Evolutionary conservation across 106 monocot genomes (phyloP).

Genomic region (Narthecium ossifragum): DNA sequence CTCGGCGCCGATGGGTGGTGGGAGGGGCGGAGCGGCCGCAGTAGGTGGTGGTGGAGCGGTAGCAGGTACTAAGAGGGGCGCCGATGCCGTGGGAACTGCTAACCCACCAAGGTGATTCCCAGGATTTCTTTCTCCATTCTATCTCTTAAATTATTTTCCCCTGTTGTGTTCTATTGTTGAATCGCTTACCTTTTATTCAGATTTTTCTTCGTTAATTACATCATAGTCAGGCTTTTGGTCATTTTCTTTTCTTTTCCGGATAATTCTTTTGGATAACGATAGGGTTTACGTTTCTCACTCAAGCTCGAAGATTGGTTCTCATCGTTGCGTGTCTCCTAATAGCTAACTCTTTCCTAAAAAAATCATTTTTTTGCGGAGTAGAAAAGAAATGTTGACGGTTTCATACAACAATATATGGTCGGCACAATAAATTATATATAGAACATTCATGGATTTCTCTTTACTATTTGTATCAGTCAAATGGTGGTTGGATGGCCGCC

Average conservation of each 20-base stretch:
- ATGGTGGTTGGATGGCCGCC: conserved; percentile 96
- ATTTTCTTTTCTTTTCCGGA: not conserved
- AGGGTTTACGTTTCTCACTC: no score
- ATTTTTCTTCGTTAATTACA: not conserved
- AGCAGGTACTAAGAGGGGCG: conserved; percentile 16
- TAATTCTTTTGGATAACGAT: not conserved
- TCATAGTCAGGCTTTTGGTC: not conserved
- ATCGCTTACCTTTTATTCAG: not conserved
- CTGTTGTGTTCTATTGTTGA: not conserved
- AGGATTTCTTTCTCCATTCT: no score
- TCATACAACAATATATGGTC: no score
- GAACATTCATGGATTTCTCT: no score
- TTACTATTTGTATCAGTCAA: conserved; percentile 57
- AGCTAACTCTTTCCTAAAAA: no score
- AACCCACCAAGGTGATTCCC: conserved; percentile 30
- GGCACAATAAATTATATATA: no score
- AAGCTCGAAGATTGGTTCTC: no score
- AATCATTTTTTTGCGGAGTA: no score
- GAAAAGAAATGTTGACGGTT: no score
- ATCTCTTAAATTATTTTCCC: not conserved
- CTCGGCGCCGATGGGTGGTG: conserved; percentile 1
- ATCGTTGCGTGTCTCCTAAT: no score
- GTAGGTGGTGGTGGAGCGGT: conserved; percentile 9
- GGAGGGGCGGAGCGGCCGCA: not conserved
- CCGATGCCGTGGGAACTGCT: conserved; percentile 25